A percentile compares a stretch with the other conserved stretches of the same genome.
These are phyloP conservation scores for Blastobotrys americana DNA, from an alignment of 805 yeast genomes.

Conservation along the genomic window DNA sequence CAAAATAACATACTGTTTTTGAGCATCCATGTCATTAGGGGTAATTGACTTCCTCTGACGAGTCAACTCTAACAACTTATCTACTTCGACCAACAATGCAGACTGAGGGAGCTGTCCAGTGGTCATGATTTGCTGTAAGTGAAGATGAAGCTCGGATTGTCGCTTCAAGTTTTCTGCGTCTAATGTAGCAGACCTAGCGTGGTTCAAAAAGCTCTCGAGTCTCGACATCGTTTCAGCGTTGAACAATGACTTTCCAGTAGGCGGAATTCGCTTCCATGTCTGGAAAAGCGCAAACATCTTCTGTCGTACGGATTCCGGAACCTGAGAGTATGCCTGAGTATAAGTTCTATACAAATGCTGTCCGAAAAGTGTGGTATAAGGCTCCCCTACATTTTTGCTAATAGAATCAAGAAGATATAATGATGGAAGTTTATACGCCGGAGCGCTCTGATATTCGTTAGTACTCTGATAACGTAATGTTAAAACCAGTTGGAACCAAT, in stretches of 20 bases:
- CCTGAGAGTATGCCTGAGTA: constrained; percentile 69
- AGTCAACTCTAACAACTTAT: constrained; percentile 22
- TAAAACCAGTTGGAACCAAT: no score
- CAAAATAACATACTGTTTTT: constrained; percentile 26
- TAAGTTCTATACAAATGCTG: constrained; percentile 61
- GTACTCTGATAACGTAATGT: no score
- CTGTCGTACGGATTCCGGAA: constrained; percentile 64
- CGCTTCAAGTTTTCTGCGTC: constrained; percentile 22
- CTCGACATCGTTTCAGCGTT: constrained; percentile 59
- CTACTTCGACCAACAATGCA: constrained; percentile 27
- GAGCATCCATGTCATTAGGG: constrained; percentile 25
- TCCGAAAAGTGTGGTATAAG: constrained; percentile 76
- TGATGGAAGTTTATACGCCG: constrained; percentile 75
- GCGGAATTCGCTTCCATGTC: constrained; percentile 72
- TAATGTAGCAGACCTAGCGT: constrained; percentile 13
- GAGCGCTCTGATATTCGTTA: constrained; percentile 53
- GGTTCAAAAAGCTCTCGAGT: constrained; percentile 61
- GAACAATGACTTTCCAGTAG: constrained; percentile 62
- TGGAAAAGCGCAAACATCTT: constrained; percentile 71
- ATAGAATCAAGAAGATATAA: constrained; percentile 85
- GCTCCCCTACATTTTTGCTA: constrained; percentile 83
- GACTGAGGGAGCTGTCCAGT: constrained; percentile 22
- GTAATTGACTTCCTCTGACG: constrained; percentile 20
- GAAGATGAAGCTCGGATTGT: constrained; percentile 14
- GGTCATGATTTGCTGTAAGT: constrained; percentile 13